Conservation (phyloP, 2,329 filamentous ascomycete species). For the Xylariaceae sp. region DNA sequence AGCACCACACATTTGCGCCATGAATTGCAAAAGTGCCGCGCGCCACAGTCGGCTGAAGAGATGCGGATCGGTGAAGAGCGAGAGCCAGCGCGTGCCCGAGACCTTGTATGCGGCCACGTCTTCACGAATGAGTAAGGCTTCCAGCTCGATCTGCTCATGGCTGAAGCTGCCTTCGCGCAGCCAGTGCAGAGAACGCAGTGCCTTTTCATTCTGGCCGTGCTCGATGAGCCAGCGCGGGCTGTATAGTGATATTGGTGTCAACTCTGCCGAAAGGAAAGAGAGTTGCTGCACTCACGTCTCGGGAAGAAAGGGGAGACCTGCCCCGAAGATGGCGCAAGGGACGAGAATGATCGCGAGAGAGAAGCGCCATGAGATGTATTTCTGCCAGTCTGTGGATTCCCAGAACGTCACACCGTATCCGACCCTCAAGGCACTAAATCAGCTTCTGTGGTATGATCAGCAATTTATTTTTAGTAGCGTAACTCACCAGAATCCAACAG, state of each 20-base stretch:
- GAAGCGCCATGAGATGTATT: conserved; percentile 47
- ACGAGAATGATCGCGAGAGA: conserved; percentile 49
- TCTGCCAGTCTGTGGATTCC: conserved; percentile 36
- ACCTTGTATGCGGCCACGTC: conserved; percentile 36
- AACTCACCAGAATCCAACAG: conserved; percentile 49
- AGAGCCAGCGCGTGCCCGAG: conserved; percentile 36
- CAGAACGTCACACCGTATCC: conserved; percentile 54
- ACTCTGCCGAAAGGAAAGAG: neutral
- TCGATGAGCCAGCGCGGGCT: conserved; percentile 57
- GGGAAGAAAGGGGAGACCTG: conserved; percentile 47
- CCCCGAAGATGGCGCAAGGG: conserved; percentile 44
- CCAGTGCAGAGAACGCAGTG: conserved; percentile 40
- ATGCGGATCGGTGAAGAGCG: conserved; percentile 43
- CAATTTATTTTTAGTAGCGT: too few relatives aligned
- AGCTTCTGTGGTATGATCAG: too few relatives aligned
- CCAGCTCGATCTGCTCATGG: conserved; percentile 32
- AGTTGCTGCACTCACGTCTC: conserved; percentile 41
- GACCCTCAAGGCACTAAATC: conserved; percentile 36
- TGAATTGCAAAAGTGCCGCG: conserved; percentile 47
- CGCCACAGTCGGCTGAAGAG: conserved; percentile 53
- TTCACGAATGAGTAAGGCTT: conserved; percentile 43
- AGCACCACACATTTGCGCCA: conserved; percentile 51
- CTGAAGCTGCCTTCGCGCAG: conserved; percentile 42
- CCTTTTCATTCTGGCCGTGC: conserved; percentile 38
- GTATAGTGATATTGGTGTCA: too few relatives aligned